These are phyloP conservation scores for Balamuthia mandrillaris DNA, from an alignment of 208 protist genomes.

Conservation along the genomic window DNA sequence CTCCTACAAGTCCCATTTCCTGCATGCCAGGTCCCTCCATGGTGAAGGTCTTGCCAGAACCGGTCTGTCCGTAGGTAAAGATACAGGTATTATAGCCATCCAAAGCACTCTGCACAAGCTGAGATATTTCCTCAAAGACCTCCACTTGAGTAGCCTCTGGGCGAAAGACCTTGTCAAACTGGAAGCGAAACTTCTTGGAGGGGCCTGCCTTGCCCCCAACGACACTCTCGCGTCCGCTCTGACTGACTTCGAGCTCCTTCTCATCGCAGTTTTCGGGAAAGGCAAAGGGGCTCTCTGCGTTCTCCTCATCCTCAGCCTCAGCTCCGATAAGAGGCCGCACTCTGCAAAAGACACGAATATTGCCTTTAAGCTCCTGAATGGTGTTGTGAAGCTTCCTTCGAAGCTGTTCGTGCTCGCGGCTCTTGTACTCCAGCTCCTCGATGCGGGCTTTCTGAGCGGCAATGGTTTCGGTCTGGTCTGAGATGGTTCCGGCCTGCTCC, in stretches of 20 bases:
- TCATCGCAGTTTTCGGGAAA: conserved; percentile 11
- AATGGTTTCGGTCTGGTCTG: background rate
- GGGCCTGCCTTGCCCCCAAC: background rate
- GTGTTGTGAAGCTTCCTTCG: conserved; percentile 66
- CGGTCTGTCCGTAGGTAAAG: conserved; percentile 85
- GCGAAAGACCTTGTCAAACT: conserved; percentile 74
- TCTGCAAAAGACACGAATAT: conserved; percentile 78
- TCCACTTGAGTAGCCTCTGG: conserved; percentile 47
- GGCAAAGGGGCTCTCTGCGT: background rate
- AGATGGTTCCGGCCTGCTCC: background rate
- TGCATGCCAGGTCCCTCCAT: conserved; percentile 61
- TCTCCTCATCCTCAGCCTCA: background rate
- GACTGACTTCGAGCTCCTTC: background rate
- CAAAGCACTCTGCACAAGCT: conserved; percentile 75
- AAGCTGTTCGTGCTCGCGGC: conserved; percentile 36
- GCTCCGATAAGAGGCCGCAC: conserved; percentile 55
- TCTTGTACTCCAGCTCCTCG: background rate
- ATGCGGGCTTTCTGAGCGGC: background rate
- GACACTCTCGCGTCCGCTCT: background rate
- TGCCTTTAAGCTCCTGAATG: conserved; percentile 75
- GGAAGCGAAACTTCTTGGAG: conserved; percentile 35
- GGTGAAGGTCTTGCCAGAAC: conserved; percentile 81
- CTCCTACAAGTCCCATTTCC: background rate
- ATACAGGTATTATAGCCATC: conserved; percentile 81
- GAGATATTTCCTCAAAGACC: conserved; percentile 77